Base-by-base conservation (phyloP, 176 grass and related monocot species). In the Oryza punctata region DNA sequence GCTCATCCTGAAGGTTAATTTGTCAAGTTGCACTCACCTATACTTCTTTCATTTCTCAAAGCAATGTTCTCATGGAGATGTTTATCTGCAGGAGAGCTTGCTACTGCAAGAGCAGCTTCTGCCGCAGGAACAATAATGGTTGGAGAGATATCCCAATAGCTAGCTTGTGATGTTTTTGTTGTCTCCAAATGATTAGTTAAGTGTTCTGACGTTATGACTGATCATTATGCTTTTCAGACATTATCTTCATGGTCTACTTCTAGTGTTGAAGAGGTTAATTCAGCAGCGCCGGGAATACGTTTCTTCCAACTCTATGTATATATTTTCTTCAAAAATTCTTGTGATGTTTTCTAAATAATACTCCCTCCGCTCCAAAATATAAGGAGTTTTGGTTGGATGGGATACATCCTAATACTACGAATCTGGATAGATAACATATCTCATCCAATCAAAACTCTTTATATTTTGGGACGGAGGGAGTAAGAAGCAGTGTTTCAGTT, bases 291-390 rank as follows among this genome's bases (percentile, higher is more conserved):
- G 3, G 96, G 96, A 44, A 88, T 96, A 57, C 93, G 91, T 63
- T 99, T 99, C 89, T 99, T 99, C 80, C 96, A 99, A 67, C 93
- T 99, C 11, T 99, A 96, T 70, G 96, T 99, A 92, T 67, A 85
- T 72, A 38, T 37, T 21, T 2, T 70, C 49, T 86, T 61, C 10
- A 33, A 5, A 50, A 46, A 33, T 40, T 49, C 13, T 19, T 76
- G 35, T 30, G 25, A 12, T 50, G 57, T 37, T 29, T 29, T 29
- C 28, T 29, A 29, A 32, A 3, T 4, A n/a, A n/a, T n/a, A n/a
- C n/a, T n/a, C n/a, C n/a, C n/a, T n/a, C n/a, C n/a, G n/a, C n/a
- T n/a, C n/a, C n/a, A n/a, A n/a, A n/a, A n/a, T n/a, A n/a, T n/a
- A n/a, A n/a, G n/a, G n/a, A n/a, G n/a, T n/a, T n/a, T n/a, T n/a